Evolutionary conservation across 805 yeast genomes (phyloP).

Genomic region (Wickerhamomyces pijperi): DNA sequence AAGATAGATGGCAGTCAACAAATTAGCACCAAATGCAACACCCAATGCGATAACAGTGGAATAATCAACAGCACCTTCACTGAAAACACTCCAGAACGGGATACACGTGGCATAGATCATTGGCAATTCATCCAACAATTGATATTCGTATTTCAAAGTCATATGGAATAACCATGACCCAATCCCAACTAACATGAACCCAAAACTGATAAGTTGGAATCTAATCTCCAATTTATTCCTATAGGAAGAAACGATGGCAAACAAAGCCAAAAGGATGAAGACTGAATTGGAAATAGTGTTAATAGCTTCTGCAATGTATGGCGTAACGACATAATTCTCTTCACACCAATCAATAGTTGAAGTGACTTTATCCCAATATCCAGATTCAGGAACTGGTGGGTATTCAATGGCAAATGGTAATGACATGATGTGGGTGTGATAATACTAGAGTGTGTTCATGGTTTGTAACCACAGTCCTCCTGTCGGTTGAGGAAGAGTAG

Average conservation of each 20-base stretch:
- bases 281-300: slow-evolving; percentile 72
- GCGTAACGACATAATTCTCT: slow-evolving; percentile 83
- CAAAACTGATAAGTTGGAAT: slow-evolving; percentile 60
- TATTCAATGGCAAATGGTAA: slow-evolving; percentile 42
- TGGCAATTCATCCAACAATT: slow-evolving; percentile 88
- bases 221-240: slow-evolving; percentile 55
- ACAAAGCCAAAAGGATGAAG: slow-evolving; percentile 46
- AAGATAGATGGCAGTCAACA: slow-evolving; percentile 63
- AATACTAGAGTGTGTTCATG: no score
- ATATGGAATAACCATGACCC: slow-evolving; percentile 96
- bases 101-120: slow-evolving; percentile 97
- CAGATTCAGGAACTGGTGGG: slow-evolving; percentile 42
- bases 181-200: slow-evolving; percentile 81
- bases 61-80: slow-evolving; percentile 35
- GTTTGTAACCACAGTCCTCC: no score
- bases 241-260: slow-evolving; percentile 50
- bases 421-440: no score
- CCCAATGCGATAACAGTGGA: slow-evolving; percentile 35
- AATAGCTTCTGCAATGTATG: slow-evolving; percentile 81
- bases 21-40: slow-evolving; percentile 41
- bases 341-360: slow-evolving; percentile 99
- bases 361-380: slow-evolving; percentile 77
- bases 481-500: no score
- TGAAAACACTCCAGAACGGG: slow-evolving; percentile 78
- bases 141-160: slow-evolving; percentile 85